Percentiles rank a stretch among this genome's conserved stretches.
Evolutionary conservation across 371 early-diverging fungal genomes (phyloP).

Genomic region (Phascolomyces articulosus): DNA sequence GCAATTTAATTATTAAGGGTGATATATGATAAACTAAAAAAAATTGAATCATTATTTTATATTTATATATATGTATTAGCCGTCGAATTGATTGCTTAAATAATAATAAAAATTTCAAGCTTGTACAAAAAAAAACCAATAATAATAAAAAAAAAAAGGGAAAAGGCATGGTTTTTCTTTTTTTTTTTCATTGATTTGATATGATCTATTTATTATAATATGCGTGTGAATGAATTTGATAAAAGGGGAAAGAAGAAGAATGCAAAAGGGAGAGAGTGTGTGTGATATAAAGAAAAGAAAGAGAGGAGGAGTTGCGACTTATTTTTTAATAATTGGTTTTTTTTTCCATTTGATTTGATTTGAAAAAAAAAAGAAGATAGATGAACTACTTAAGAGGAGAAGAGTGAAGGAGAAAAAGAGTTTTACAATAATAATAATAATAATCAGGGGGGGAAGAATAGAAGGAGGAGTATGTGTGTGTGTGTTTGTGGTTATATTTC

Average conservation of each 20-base stretch:
- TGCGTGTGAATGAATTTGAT: too few species aligned
- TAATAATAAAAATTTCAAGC: background rate
- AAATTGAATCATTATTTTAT: background rate
- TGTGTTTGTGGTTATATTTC: too few species aligned
- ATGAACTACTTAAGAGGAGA: background rate
- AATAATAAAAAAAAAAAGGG: constrained; percentile 5
- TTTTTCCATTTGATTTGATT: too few species aligned
- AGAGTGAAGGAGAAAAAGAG: background rate
- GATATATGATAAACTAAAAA: too few species aligned
- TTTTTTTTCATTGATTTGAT: background rate
- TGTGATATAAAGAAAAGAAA: background rate
- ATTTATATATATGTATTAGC: constrained; percentile 11
- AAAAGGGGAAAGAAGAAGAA: background rate
- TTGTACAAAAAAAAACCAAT: constrained; percentile 1
- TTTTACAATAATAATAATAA: too few species aligned
- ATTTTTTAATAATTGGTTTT: too few species aligned
- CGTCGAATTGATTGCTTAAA: constrained; percentile 58
- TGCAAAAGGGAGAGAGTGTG: background rate
- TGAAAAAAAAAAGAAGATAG: too few species aligned
- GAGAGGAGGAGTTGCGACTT: too few species aligned
- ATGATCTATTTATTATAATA: background rate
- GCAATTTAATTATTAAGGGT: too few species aligned
- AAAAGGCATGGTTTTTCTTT: constrained; percentile 11
- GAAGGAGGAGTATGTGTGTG: too few species aligned
- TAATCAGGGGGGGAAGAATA: too few species aligned